Evolutionary conservation across 331 rosid species (phyloP), one percentile per base, ranked within the genome.

Genomic region (Quercus tomentella): DNA sequence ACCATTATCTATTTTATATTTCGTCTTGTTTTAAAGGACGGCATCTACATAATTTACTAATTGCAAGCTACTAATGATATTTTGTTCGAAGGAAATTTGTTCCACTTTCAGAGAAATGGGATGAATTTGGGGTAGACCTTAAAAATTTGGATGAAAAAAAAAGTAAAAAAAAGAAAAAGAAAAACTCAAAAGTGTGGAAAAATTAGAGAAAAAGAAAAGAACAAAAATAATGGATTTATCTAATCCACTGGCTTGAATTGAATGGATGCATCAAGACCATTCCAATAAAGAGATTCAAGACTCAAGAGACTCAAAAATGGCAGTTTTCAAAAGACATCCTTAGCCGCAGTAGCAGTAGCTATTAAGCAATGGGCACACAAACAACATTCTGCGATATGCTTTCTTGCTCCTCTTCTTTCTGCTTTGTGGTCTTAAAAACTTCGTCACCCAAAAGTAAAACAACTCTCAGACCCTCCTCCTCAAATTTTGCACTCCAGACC

Each of bases 301-400:
- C 45, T 30, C 3, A 6, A 31, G 49, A 66, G 15, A 31, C 9
- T 0, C 65, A 58, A 21, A 58, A 58, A 12, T 17, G 20, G 71
- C 28, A 31, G n/a, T 62, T 62, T 31, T 62, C 37, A 31, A 17
- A 17, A 7, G 71, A 31, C 33, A 12, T 2, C 35, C 12, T 41
- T 41, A 41, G 12, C 68, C 54, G 15, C 63, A n/a, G 15, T 21
- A 56, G 28, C 70, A 25, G 70, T 25, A 18, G 15, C 7, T 52
- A 23, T 55, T 25, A 9, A 74, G 72, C 86, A 80, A 83, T 86
- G 89, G 86, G 33, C 77, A 81, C 82, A 65, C 83, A 76, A 23
- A 26, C 78, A 43, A 68, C 84, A 49, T 12, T 41, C 71, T 57
- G 70, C 75, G 78, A 74, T 28, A 30, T 74, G 41, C 18, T 78